These are phyloP conservation scores for Grigorovia transvaalensis DNA, from an alignment of 805 yeast species.

Conservation along the genomic window DNA sequence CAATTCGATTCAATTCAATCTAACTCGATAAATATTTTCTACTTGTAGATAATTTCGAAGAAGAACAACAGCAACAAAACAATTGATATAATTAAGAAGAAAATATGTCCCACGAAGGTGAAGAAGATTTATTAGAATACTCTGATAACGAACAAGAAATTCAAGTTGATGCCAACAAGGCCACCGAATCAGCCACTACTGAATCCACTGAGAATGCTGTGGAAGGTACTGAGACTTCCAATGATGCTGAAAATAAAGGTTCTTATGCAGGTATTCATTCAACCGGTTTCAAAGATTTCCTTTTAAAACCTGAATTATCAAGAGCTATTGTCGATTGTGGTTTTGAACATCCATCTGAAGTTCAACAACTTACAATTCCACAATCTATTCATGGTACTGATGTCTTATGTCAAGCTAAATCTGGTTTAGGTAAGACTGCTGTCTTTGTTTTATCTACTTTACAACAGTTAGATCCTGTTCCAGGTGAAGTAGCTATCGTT, in stretches of 20 bases:
- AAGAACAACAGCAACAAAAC: too few relatives aligned
- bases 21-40: too few relatives aligned
- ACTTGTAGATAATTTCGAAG: too few relatives aligned
- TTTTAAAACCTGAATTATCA: constrained; percentile 90
- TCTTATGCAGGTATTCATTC: constrained; percentile 97
- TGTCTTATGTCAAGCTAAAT: constrained; percentile 97
- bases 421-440: constrained; percentile 99
- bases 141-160: constrained; percentile 96
- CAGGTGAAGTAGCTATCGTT: constrained; percentile 90
- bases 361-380: constrained; percentile 96
- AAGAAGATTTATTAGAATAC: constrained; percentile 98
- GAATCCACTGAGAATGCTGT: constrained; percentile 17
- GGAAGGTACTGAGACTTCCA: constrained; percentile 33
- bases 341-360: constrained; percentile 99
- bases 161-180: constrained; percentile 45
- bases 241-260: constrained; percentile 79
- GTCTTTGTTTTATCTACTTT: constrained; percentile 91
- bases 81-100: background rate
- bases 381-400: constrained; percentile 97
- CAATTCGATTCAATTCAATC: too few relatives aligned
- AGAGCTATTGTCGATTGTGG: constrained; percentile 99
- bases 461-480: constrained; percentile 94
- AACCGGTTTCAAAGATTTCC: constrained; percentile 95
- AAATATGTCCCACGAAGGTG: constrained; percentile 86
- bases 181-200: constrained; percentile 28